Conservation (phyloP, 140 eudicot genomes). For the Anethum foeniculum region DNA sequence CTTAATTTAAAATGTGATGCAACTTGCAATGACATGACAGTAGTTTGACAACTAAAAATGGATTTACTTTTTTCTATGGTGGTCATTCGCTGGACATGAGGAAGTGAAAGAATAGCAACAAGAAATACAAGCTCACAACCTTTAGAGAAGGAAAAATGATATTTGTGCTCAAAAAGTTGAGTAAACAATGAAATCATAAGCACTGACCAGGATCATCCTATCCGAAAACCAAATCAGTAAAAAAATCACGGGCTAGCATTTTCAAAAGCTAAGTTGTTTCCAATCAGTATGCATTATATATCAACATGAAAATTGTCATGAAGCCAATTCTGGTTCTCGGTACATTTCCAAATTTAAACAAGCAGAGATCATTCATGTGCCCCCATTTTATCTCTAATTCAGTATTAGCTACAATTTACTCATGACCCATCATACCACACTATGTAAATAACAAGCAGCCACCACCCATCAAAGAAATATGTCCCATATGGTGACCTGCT, state of each 20-base stretch:
- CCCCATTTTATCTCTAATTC: neutral
- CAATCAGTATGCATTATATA: neutral
- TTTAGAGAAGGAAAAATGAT: neutral
- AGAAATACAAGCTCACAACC: neutral
- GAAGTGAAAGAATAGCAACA: neutral
- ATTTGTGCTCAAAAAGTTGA: neutral
- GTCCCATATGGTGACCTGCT: too few relatives aligned
- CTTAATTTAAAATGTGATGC: neutral
- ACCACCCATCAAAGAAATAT: neutral
- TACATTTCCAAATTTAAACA: neutral
- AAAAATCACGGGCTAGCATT: neutral
- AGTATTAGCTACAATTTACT: neutral
- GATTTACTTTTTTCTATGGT: neutral
- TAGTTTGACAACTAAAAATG: neutral
- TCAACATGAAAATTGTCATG: neutral
- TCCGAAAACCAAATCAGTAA: neutral
- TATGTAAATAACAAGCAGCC: neutral
- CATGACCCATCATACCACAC: neutral
- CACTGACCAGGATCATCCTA: neutral
- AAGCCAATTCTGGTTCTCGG: neutral
- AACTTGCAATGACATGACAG: neutral
- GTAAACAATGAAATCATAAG: neutral
- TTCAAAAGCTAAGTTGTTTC: neutral
- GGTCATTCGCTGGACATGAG: neutral
- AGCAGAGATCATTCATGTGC: neutral